Conservation (phyloP, 768 basidiomycete species). For the Boletus patriciae region DNA sequence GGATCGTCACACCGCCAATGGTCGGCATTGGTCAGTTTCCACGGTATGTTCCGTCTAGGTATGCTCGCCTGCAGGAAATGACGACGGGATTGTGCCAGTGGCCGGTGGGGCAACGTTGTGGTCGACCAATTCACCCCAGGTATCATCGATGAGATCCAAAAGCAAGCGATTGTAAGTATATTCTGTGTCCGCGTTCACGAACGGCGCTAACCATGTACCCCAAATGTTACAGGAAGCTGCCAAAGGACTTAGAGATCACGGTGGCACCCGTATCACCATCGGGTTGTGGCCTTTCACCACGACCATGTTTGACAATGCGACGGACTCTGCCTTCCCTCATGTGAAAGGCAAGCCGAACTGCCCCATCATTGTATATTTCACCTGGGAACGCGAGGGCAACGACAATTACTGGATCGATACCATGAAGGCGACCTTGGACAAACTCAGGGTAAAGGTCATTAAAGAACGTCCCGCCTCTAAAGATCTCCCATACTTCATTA, state of each 20-base stretch:
- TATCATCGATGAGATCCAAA: constrained; percentile 8
- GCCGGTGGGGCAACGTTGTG: constrained; percentile 21
- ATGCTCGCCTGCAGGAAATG: neutral
- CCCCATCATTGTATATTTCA: constrained; percentile 12
- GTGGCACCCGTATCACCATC: constrained; percentile 7
- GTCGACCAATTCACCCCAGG: constrained; percentile 13
- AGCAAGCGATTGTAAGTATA: constrained; percentile 1
- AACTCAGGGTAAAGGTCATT: constrained; percentile 3
- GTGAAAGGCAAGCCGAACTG: constrained; percentile 7
- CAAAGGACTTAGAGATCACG: neutral
- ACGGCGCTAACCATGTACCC: neutral
- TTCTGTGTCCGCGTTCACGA: neutral
- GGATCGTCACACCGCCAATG: neutral
- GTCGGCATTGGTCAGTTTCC: constrained; percentile 4
- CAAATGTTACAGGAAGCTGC: constrained; percentile 8
- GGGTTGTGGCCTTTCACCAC: constrained; percentile 17
- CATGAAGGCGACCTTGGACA: constrained; percentile 2
- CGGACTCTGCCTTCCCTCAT: constrained; percentile 16
- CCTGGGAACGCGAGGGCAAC: constrained; percentile 11
- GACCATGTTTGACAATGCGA: constrained; percentile 18
- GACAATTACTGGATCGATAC: constrained; percentile 11
- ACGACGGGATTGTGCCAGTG: neutral
- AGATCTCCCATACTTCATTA: constrained; percentile 10
- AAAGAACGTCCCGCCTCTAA: constrained; percentile 1
- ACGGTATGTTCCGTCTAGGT: neutral